Percentiles rank a stretch among this genome's conserved stretches.
phyloP scores from a whole-genome alignment of 352 stramenopile genomes.

The Phytopythium vexans region DNA sequence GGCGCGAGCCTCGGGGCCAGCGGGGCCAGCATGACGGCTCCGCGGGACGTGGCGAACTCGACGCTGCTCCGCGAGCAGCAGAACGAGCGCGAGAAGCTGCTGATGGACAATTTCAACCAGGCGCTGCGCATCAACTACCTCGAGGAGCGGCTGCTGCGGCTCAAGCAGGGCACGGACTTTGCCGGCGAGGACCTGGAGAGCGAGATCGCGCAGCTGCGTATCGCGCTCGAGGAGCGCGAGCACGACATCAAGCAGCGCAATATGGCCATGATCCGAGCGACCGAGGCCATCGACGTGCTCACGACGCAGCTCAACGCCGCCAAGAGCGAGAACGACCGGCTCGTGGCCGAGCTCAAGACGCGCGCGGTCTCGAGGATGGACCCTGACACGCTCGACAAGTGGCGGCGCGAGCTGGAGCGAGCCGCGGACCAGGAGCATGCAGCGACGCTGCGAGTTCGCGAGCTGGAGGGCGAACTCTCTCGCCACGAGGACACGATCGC shows the following conservation, averaged over 20 bases:
- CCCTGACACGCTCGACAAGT: slow-evolving; percentile 33
- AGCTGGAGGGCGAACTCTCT: slow-evolving; percentile 37
- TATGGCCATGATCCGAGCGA: slow-evolving; percentile 55
- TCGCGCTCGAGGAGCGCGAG: slow-evolving; percentile 60
- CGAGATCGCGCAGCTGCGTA: slow-evolving; percentile 50
- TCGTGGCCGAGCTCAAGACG: slow-evolving; percentile 17
- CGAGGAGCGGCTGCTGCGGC: slow-evolving; percentile 60
- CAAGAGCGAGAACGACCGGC: slow-evolving; percentile 17
- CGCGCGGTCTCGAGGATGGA: slow-evolving; percentile 14
- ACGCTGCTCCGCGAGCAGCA: slow-evolving; percentile 54
- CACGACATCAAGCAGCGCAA: slow-evolving; percentile 57
- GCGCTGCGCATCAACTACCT: slow-evolving; percentile 59
- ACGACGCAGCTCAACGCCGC: slow-evolving; percentile 34
- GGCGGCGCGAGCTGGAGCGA: slow-evolving; percentile 32
- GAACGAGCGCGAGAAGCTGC: slow-evolving; percentile 49
- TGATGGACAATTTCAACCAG: slow-evolving; percentile 79
- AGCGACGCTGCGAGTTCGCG: slow-evolving; percentile 15
- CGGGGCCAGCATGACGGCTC: background rate
- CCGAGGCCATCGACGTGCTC: slow-evolving; percentile 56
- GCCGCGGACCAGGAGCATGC: slow-evolving; percentile 30
- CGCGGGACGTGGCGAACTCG: slow-evolving; percentile 1
- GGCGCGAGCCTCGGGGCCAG: too few species aligned
- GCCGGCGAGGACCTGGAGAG: slow-evolving; percentile 57
- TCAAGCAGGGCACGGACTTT: slow-evolving; percentile 62
- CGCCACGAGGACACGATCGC: slow-evolving; percentile 24